These are phyloP conservation scores for Lactarius hengduanensis DNA, from an alignment of 768 basidiomycete genomes.

Conservation along the genomic window DNA sequence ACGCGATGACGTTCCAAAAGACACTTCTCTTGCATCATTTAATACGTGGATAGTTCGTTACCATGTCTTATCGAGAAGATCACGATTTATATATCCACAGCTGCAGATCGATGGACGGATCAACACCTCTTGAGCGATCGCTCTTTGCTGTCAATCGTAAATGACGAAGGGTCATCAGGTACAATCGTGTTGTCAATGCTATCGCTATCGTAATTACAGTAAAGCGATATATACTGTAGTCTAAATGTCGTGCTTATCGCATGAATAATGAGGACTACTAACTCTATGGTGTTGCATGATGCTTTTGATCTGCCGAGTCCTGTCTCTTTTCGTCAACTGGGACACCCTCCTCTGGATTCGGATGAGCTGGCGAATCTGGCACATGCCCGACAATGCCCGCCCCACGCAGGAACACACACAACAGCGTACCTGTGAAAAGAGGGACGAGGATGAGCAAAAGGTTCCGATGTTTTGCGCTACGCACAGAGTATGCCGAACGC, in stretches of 20 bases:
- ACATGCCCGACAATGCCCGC: conserved; percentile 44
- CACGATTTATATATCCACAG: background rate
- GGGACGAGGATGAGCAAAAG: background rate
- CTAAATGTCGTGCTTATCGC: background rate
- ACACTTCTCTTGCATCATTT: background rate
- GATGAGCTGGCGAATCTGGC: background rate
- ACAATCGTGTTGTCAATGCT: no score
- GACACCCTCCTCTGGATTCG: background rate
- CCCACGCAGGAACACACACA: conserved; percentile 34
- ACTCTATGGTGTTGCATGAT: background rate
- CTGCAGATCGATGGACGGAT: background rate
- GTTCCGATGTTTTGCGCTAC: conserved; percentile 22
- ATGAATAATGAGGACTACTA: background rate
- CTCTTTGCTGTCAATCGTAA: no score
- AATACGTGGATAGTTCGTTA: background rate
- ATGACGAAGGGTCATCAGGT: background rate
- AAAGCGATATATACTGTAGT: background rate
- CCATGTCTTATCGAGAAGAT: background rate
- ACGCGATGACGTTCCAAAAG: background rate
- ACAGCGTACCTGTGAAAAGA: conserved; percentile 9
- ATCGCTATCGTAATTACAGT: no score
- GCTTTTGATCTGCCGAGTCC: background rate
- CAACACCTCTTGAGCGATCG: no score
- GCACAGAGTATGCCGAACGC: conserved; percentile 61
- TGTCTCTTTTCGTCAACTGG: no score